Evolutionary conservation across 495 filamentous ascomycete species (phyloP), one percentile per base, ranked within the genome.

Genomic region (Tuber brumale): DNA sequence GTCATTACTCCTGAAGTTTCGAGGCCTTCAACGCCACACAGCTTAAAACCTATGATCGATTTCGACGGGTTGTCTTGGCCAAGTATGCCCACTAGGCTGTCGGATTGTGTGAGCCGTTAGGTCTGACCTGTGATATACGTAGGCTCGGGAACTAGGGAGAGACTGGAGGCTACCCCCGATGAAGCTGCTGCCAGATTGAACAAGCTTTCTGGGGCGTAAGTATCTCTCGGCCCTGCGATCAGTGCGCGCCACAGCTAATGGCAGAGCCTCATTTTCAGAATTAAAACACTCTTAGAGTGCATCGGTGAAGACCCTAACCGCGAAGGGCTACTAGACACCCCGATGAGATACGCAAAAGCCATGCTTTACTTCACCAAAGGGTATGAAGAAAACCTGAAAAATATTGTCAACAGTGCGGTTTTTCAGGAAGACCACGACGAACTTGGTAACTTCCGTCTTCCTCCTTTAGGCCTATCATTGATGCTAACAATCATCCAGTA

Each of bases 301-400:
- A 88, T 99, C 61, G 96, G 95, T 75, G 95, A 99, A 85, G 96
- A 99, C 83, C 94, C 95, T 0, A 91, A 95, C 81, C 89, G 95
- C 57, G 94, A 97, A 82, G 95, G 95, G 10, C 86, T 99, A 41
- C 88, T 92, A 3, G 92, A 90, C 61, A 99, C 95, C 2, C 95
- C 96, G 3, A 90, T 92, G 79, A 86, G 95, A 75, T 97, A 97
- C 85, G 95, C 96, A 76, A 95, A 95, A 84, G 95, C 95, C 8
- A 94, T 99, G 94, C 88, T 99, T 35, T 97, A 92, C 87, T 97
- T 99, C 85, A 99, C 95, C n/a, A 97, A 97, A 83, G 95, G 95
- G 42, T 99, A 99, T 81, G 93, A 97, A 85, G 92, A 99, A 87
- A 97, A 97, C 83, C 89, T 99, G 70, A 87, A 90, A 75, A 94